Percentiles rank a stretch among this genome's conserved stretches.
Evolutionary conservation across 805 yeast species (phyloP).

Genomic region (Soucietia sequanensis): DNA sequence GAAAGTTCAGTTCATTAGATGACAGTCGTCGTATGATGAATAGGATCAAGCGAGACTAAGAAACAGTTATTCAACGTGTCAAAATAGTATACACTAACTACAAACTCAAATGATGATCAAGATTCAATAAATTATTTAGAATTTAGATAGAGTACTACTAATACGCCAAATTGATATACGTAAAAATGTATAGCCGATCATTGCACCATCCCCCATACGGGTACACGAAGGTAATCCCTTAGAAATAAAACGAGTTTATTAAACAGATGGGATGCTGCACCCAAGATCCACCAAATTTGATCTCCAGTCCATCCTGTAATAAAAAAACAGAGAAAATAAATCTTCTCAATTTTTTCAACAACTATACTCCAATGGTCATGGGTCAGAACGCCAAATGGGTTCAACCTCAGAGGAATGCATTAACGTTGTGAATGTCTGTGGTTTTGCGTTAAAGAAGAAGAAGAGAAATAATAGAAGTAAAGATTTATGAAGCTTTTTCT

Average conservation of each 20-base stretch:
- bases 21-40: too few relatives aligned
- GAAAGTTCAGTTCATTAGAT: too few relatives aligned
- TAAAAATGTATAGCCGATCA: slow-evolving; percentile 53
- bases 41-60: too few relatives aligned
- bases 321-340: too few relatives aligned
- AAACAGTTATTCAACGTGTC: too few relatives aligned
- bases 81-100: too few relatives aligned
- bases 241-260: slow-evolving; percentile 44
- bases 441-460: slow-evolving; percentile 51
- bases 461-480: too few relatives aligned
- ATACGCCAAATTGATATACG: background rate
- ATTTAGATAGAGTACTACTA: background rate
- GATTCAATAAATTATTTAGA: too few relatives aligned
- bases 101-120: too few relatives aligned
- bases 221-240: slow-evolving; percentile 75
- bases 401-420: slow-evolving; percentile 71
- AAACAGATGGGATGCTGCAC: slow-evolving; percentile 70
- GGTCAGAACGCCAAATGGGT: slow-evolving; percentile 66
- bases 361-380: slow-evolving; percentile 65
- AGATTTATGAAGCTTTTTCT: too few relatives aligned
- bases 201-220: slow-evolving; percentile 72
- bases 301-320: slow-evolving; percentile 59
- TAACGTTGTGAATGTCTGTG: slow-evolving; percentile 63
- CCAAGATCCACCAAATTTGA: slow-evolving; percentile 59
- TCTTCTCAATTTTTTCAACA: slow-evolving; percentile 37